Evolutionary conservation across 2,329 filamentous ascomycete species (phyloP), one percentile per base, ranked within the genome.

Genomic region (Thelonectria olida): DNA sequence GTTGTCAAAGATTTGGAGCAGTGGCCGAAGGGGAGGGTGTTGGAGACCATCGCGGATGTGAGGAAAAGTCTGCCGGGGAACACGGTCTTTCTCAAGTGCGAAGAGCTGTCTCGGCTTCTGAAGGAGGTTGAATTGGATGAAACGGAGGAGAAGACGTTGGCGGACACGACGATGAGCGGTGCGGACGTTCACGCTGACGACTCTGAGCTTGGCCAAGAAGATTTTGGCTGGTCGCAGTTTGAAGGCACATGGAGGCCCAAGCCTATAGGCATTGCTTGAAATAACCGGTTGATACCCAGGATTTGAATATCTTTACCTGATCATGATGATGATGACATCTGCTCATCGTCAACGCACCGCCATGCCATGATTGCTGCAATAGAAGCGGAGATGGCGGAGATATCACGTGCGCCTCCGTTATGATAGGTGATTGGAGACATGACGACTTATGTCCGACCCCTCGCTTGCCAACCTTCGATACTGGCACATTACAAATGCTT

Each of bases 211-310:
- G 48, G 50, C 5, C 69, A 71, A 42, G 58, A 65, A 23, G 66
- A 67, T 42, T 64, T 65, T 49, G 76, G 74, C 15, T 88, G 86
- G 86, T 76, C 77, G 20, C 75, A 77, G 58, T 84, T 82, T 65
- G 74, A 83, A 49, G 84, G 84, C 7, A 71, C 76, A 2, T 89
- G 86, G 86, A 82, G 80, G 59, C 80, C 85, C 9, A 86, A 83
- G 67, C 86, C 86, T 0, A 88, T 88, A 66, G 86, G 86, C 5
- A 76, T 84, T 53, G 79, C 83, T 8, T 88, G 69, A 77, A 23
- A 13, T 2, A 44, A 41, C 34, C n/a, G n/a, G n/a, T 49, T 52
- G 52, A 70, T 69, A 64, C 63, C 65, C 48, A 23, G n/a, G 23
- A 54, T 12, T 45, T 13, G 27, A 27, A 52, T 45, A 23, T 25